Evolutionary conservation across 129 eudicot genomes (phyloP).

Genomic region (Flaveria brownii): DNA sequence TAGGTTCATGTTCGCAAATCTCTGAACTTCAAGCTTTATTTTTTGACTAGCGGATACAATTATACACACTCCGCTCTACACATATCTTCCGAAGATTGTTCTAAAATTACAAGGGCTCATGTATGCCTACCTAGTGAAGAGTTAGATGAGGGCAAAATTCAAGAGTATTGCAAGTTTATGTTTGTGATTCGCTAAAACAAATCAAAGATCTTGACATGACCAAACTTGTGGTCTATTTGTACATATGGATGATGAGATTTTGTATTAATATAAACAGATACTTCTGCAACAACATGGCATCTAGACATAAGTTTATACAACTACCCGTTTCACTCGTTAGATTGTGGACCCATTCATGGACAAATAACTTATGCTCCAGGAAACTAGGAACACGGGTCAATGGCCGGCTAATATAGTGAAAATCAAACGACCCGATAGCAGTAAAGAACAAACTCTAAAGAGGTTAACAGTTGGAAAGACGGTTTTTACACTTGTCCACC

Average conservation of each 20-base stretch:
- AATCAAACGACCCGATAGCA: neutral
- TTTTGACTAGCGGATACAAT: no score
- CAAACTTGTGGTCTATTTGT: slow-evolving; percentile 10
- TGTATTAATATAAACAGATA: slow-evolving; percentile 26
- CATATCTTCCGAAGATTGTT: no score
- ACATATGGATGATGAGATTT: slow-evolving; percentile 23
- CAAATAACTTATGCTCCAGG: slow-evolving; percentile 9
- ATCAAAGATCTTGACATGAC: neutral
- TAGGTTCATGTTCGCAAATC: no score
- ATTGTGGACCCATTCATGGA: slow-evolving; percentile 23
- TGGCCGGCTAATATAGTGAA: slow-evolving; percentile 19
- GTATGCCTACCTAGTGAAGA: neutral
- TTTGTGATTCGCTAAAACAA: neutral
- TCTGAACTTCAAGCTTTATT: no score
- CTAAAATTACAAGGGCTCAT: no score
- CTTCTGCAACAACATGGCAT: slow-evolving; percentile 24
- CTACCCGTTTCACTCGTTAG: slow-evolving; percentile 7
- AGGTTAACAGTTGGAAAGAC: slow-evolving; percentile 22
- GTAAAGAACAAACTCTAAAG: slow-evolving; percentile 25
- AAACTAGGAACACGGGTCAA: slow-evolving; percentile 15
- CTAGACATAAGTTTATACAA: slow-evolving; percentile 26
- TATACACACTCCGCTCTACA: no score
- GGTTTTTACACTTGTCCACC: slow-evolving; percentile 62
- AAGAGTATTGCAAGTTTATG: neutral
- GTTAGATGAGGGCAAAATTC: neutral